These are phyloP conservation scores for Pseudopyricularia cyperi DNA, from an alignment of 2,329 filamentous ascomycete genomes.

Conservation along the genomic window DNA sequence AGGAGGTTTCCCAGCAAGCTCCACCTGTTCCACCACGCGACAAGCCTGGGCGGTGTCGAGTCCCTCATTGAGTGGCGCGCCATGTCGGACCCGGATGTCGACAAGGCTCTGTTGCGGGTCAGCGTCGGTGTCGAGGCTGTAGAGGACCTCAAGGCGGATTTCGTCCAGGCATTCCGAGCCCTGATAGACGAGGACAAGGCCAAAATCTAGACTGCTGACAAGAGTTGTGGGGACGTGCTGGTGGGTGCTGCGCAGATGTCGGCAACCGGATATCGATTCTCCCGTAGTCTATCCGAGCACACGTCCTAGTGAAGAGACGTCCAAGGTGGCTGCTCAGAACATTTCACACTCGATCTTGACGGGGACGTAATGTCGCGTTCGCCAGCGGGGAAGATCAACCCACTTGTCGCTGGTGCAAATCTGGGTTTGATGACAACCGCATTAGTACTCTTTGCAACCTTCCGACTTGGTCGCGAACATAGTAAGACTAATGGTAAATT, in stretches of 20 bases:
- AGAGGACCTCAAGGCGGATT: slow-evolving; percentile 70
- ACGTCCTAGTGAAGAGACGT: background rate
- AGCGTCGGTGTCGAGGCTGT: slow-evolving; percentile 80
- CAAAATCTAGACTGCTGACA: background rate
- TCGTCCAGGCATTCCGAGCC: slow-evolving; percentile 52
- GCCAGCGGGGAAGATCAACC: background rate
- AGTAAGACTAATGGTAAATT: too few species aligned
- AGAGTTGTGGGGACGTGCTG: background rate
- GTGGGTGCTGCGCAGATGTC: too few species aligned
- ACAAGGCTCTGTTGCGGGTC: slow-evolving; percentile 60
- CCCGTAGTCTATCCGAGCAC: background rate
- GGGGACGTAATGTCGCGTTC: background rate
- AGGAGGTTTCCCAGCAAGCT: slow-evolving; percentile 64
- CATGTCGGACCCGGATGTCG: slow-evolving; percentile 68
- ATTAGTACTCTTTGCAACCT: background rate
- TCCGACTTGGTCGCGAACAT: too few species aligned
- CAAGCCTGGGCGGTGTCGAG: slow-evolving; percentile 86
- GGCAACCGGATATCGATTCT: too few species aligned
- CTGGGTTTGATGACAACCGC: background rate
- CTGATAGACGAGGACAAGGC: slow-evolving; percentile 23
- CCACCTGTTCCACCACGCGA: slow-evolving; percentile 83
- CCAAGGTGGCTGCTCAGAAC: background rate
- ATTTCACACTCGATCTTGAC: background rate
- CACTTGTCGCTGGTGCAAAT: background rate
- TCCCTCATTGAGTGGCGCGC: slow-evolving; percentile 92